Base-by-base conservation (phyloP, 495 filamentous ascomycete genomes). In the Saxophila tyrrhenica region DNA sequence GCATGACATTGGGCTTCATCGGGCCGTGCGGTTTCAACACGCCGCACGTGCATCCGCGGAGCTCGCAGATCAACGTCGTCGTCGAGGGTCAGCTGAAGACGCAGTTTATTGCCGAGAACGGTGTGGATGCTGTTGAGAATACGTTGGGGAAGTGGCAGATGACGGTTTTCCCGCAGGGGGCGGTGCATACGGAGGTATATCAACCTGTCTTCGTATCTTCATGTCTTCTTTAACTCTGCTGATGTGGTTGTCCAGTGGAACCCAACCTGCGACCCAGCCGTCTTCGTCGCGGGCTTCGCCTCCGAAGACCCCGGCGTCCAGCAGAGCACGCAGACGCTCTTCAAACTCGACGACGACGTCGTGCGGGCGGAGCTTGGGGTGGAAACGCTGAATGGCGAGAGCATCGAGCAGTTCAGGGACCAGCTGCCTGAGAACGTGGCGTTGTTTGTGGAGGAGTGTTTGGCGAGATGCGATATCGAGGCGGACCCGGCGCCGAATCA, bases 121-220 rank as follows among this genome's bases (percentile, higher is more conserved):
- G 68, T 16, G 64, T 74, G 8, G 63, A 63, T 43, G 22, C 15
- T 23, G 55, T 65, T 16, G 50, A 59, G 75, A 45, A 65, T 64
- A 57, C 68, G 59, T n/a, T 47, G 73, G 2, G 8, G 9, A 39
- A 39, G 35, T 68, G 71, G 55, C 65, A 74, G 48, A 67, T 64
- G 19, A 74, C 75, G 5, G 66, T 73, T 8, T 79, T 78, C 63
- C 74, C 69, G 47, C 60, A 63, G 62, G 77, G 75, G 23, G 55
- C 62, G 11, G 63, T 79, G 35, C 77, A 80, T 63, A 69, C 67
- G 24, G 70, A 80, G n/a, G n/a, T n/a, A n/a, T n/a, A n/a, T n/a
- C n/a, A n/a, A n/a, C n/a, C n/a, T n/a, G n/a, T n/a, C n/a, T n/a
- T n/a, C n/a, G n/a, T n/a, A n/a, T n/a, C n/a, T n/a, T n/a, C n/a